Conservation (phyloP, 495 filamentous ascomycete species). For the Penicillium bialowiezense region DNA sequence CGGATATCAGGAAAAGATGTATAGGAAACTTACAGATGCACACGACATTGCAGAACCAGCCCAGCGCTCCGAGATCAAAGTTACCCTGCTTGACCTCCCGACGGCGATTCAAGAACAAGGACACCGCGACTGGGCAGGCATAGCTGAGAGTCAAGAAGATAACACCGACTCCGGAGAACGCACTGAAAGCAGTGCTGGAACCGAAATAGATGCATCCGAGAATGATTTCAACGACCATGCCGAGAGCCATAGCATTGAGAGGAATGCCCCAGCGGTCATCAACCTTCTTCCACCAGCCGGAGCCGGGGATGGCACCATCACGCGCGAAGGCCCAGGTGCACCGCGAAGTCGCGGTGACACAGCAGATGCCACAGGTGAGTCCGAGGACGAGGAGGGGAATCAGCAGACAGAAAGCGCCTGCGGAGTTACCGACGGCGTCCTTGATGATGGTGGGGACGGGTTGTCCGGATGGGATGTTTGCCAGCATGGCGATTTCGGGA, state of each 20-base stretch:
- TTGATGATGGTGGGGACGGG: slow-evolving; percentile 16
- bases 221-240: slow-evolving; percentile 47
- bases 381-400: slow-evolving; percentile 64
- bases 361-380: slow-evolving; percentile 60
- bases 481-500: slow-evolving; percentile 50
- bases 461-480: slow-evolving; percentile 33
- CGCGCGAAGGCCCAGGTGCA: slow-evolving; percentile 68
- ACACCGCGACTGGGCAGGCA: slow-evolving; percentile 49
- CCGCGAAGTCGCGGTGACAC: slow-evolving; percentile 63
- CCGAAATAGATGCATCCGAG: slow-evolving; percentile 57
- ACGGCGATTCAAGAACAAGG: slow-evolving; percentile 42
- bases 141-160: slow-evolving; percentile 55
- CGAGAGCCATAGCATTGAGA: slow-evolving; percentile 45
- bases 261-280: slow-evolving; percentile 46
- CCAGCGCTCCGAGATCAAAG: slow-evolving; percentile 54
- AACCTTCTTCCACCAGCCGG: slow-evolving; percentile 50
- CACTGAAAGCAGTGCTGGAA: slow-evolving; percentile 52
- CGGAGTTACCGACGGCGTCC: slow-evolving; percentile 15
- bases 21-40: slow-evolving; percentile 43
- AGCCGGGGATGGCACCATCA: slow-evolving; percentile 55
- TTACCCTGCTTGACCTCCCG: slow-evolving; percentile 40
- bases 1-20: neutral
- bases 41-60: slow-evolving; percentile 51
- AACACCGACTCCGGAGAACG: slow-evolving; percentile 56
- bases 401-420: slow-evolving; percentile 62